Conservation (phyloP, 495 filamentous ascomycete species). For the Tetracladium marchalianum region DNA sequence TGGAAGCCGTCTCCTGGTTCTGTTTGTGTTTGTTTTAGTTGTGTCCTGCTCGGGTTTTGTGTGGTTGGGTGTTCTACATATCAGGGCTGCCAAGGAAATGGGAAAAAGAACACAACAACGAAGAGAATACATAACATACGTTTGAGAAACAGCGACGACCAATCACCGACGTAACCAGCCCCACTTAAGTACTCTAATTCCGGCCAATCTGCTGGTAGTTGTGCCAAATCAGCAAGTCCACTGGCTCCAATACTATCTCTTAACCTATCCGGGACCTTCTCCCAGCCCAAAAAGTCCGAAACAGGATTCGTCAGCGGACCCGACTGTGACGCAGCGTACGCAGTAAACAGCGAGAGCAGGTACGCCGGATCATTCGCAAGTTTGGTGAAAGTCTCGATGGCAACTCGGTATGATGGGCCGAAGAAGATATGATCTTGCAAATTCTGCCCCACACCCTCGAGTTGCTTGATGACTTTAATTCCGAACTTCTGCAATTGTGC, state of each 20-base stretch:
- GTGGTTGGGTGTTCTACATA: too few species aligned
- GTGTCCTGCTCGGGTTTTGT: too few species aligned
- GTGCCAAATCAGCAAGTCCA: slow-evolving; percentile 19
- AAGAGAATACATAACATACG: not conserved
- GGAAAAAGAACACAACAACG: too few species aligned
- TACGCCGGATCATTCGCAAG: not conserved
- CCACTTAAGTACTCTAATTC: slow-evolving; percentile 41
- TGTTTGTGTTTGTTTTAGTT: not conserved
- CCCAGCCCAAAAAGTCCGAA: slow-evolving; percentile 34
- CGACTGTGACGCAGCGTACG: not conserved
- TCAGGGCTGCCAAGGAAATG: too few species aligned
- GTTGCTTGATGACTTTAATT: slow-evolving; percentile 43
- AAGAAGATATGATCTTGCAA: slow-evolving; percentile 27
- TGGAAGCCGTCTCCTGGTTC: slow-evolving; percentile 30
- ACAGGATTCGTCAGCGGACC: slow-evolving; percentile 24
- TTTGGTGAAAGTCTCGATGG: slow-evolving; percentile 1
- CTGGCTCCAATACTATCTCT: slow-evolving; percentile 18
- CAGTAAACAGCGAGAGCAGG: not conserved
- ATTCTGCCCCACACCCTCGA: slow-evolving; percentile 54
- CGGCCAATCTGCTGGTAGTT: slow-evolving; percentile 46
- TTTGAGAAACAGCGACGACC: too few species aligned
- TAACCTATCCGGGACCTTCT: slow-evolving; percentile 34
- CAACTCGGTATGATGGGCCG: too few species aligned
- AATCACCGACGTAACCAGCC: slow-evolving; percentile 15
- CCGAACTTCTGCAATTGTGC: slow-evolving; percentile 33